A percentile compares a stretch with the other conserved stretches of the same genome.
These are phyloP conservation scores for Escallonia herrerae DNA, from an alignment of 129 eudicot genomes.

Conservation along the genomic window DNA sequence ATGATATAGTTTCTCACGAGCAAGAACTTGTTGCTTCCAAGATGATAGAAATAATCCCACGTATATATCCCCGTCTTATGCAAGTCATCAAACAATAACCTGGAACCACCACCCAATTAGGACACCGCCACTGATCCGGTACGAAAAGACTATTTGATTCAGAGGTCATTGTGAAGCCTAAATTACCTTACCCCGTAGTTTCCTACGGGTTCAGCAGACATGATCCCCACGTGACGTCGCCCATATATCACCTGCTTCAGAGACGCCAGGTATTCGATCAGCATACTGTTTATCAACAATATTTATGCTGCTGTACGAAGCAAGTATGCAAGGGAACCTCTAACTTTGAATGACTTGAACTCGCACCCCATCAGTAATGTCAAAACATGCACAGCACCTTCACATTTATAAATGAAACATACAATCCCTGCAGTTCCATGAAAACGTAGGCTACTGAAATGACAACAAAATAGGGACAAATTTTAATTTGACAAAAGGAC, in stretches of 20 bases:
- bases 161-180: neutral
- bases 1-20: constrained; percentile 49
- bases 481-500: too few species aligned
- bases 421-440: too few species aligned
- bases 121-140: neutral
- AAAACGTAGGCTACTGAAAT: too few species aligned
- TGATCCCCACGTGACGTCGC: constrained; percentile 56
- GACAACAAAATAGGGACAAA: too few species aligned
- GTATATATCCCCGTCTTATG: constrained; percentile 62
- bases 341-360: too few species aligned
- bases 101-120: constrained; percentile 10
- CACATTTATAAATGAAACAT: too few species aligned
- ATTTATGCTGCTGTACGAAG: too few species aligned
- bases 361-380: too few species aligned
- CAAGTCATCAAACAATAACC: constrained; percentile 60
- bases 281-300: neutral
- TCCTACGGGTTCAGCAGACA: constrained; percentile 65
- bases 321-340: too few species aligned
- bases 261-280: neutral
- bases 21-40: constrained; percentile 55
- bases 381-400: too few species aligned
- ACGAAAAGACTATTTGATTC: neutral
- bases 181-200: constrained; percentile 67
- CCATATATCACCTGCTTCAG: constrained; percentile 46
- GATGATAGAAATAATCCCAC: constrained; percentile 52